Conservation (phyloP, 805 yeast species). For the Starmerella scarabaei region DNA sequence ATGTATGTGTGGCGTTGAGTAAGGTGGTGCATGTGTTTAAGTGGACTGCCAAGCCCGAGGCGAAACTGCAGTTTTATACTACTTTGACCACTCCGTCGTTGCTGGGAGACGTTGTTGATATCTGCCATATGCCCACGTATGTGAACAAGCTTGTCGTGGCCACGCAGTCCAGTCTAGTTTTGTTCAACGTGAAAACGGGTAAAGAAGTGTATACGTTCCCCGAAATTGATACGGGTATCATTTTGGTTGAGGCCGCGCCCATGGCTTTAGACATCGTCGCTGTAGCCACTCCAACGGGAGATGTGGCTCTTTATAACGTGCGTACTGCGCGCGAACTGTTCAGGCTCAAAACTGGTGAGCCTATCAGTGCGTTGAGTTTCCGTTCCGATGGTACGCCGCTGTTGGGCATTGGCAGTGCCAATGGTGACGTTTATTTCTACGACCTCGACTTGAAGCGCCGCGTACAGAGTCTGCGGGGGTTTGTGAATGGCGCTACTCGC, state of each 20-base stretch:
- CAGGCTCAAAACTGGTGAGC: slow-evolving; percentile 32
- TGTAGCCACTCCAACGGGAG: slow-evolving; percentile 59
- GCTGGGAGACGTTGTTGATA: slow-evolving; percentile 57
- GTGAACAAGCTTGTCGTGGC: slow-evolving; percentile 77
- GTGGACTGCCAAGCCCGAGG: slow-evolving; percentile 32
- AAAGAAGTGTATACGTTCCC: slow-evolving; percentile 47
- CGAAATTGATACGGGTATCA: slow-evolving; percentile 42
- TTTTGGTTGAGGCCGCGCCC: slow-evolving; percentile 72
- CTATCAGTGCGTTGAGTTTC: slow-evolving; percentile 55
- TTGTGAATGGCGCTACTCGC: slow-evolving; percentile 65
- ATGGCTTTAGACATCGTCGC: slow-evolving; percentile 66
- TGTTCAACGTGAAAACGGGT: slow-evolving; percentile 68
- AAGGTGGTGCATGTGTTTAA: slow-evolving; percentile 43
- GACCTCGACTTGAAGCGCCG: slow-evolving; percentile 62
- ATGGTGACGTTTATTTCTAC: slow-evolving; percentile 77
- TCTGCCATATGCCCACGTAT: slow-evolving; percentile 81
- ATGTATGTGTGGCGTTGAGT: slow-evolving; percentile 44
- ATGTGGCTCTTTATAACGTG: slow-evolving; percentile 51
- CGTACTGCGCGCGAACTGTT: slow-evolving; percentile 47
- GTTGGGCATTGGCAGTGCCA: slow-evolving; percentile 59
- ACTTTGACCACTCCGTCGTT: slow-evolving; percentile 43
- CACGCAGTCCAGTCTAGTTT: slow-evolving; percentile 47
- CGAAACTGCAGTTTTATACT: slow-evolving; percentile 56
- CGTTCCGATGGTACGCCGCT: slow-evolving; percentile 83
- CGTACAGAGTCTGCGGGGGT: slow-evolving; percentile 58